phyloP scores from a whole-genome alignment of 768 basidiomycete species.

The Lentinus tigrinus region DNA sequence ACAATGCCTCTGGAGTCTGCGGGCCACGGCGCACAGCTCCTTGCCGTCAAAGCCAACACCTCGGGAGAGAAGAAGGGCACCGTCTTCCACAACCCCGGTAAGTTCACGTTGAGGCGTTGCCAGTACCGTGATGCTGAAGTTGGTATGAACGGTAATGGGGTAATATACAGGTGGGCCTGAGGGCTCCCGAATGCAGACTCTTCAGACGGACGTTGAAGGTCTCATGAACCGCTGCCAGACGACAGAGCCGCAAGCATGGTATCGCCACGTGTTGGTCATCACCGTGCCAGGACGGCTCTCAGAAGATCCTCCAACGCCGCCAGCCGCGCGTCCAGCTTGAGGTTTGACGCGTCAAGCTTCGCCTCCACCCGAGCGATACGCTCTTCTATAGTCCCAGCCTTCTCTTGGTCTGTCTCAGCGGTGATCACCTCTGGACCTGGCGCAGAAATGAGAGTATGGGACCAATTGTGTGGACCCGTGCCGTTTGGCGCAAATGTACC shows the following conservation, averaged over 20 bases:
- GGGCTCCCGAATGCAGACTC: constrained; percentile 4
- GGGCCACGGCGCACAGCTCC: constrained; percentile 2
- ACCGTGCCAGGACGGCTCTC: too few species aligned
- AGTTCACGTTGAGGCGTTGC: not conserved
- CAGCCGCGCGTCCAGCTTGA: not conserved
- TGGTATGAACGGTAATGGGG: too few species aligned
- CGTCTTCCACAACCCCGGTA: constrained; percentile 14
- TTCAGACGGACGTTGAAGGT: not conserved
- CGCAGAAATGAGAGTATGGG: not conserved
- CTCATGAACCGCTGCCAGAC: not conserved
- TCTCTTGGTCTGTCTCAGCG: not conserved
- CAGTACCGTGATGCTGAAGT: not conserved
- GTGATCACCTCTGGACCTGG: not conserved
- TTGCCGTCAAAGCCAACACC: constrained; percentile 10
- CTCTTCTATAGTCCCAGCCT: not conserved
- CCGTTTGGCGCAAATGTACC: not conserved
- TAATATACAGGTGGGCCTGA: constrained; percentile 13
- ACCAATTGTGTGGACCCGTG: not conserved
- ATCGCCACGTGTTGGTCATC: too few species aligned
- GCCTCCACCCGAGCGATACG: not conserved
- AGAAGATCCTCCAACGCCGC: not conserved
- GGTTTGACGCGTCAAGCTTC: too few species aligned
- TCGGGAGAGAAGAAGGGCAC: not conserved
- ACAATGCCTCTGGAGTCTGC: constrained; percentile 9
- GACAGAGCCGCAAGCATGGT: too few species aligned